These are phyloP conservation scores for Salvia hispanica DNA, from an alignment of 257 asterid species.

Conservation along the genomic window DNA sequence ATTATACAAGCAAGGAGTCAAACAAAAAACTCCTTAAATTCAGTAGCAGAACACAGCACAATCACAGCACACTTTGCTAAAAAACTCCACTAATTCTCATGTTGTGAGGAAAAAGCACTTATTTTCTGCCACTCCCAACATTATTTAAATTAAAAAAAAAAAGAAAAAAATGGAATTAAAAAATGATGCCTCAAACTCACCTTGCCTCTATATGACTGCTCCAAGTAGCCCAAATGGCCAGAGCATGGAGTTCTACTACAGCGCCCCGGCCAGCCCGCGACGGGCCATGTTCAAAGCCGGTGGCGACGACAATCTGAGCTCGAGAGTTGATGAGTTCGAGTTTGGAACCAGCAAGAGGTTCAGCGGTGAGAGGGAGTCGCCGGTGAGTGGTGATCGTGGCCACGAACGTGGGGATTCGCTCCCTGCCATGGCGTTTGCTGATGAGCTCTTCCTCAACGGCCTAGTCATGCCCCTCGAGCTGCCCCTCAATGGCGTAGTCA, in stretches of 20 bases:
- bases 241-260: constrained; percentile 43
- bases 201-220: constrained; percentile 44
- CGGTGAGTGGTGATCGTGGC: constrained; percentile 4
- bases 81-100: constrained; percentile 11
- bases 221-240: constrained; percentile 49
- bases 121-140: constrained; percentile 37
- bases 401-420: constrained; percentile 45
- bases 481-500: constrained; percentile 50
- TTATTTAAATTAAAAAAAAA: constrained; percentile 18
- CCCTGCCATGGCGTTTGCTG: constrained; percentile 67
- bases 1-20: constrained; percentile 37
- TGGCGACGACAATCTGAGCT: neutral
- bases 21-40: constrained; percentile 54
- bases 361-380: constrained; percentile 24
- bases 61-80: constrained; percentile 17
- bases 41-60: constrained; percentile 39
- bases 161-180: constrained; percentile 36
- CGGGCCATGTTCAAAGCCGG: neutral
- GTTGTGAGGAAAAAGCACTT: constrained; percentile 19
- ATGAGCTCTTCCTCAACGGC: constrained; percentile 65
- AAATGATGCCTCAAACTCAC: constrained; percentile 37
- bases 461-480: constrained; percentile 68
- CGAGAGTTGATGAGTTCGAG: constrained; percentile 52
- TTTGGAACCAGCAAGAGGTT: constrained; percentile 61
- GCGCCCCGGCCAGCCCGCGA: constrained; percentile 59